Conservation (phyloP, 495 filamentous ascomycete genomes). For the Annulohypoxylon maeteangense region DNA sequence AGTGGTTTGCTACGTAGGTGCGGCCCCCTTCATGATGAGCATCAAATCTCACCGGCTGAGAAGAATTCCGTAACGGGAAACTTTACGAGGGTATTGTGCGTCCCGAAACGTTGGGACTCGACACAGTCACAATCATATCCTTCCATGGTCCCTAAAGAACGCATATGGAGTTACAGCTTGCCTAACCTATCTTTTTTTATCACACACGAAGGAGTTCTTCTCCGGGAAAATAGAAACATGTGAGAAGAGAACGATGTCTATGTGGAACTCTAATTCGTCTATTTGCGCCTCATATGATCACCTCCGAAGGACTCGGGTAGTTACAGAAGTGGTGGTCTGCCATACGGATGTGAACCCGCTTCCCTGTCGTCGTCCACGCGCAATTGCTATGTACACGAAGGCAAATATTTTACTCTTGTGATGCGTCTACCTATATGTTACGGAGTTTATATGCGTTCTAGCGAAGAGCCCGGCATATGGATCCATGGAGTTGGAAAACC, state of each 20-base stretch:
- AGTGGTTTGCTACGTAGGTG: conserved; percentile 9
- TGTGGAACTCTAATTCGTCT: neutral
- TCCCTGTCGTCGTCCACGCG: conserved; percentile 13
- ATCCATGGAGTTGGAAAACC: conserved; percentile 21
- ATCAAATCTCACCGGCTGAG: conserved; percentile 1
- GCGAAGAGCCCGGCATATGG: neutral
- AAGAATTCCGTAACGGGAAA: neutral
- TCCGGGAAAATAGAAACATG: neutral
- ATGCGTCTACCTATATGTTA: neutral
- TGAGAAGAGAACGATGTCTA: neutral
- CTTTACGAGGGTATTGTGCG: conserved; percentile 9
- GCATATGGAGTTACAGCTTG: neutral
- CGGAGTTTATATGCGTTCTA: neutral
- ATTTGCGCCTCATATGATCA: neutral
- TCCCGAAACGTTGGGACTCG: neutral
- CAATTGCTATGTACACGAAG: neutral
- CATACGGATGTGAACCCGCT: conserved; percentile 2
- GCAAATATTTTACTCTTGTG: neutral
- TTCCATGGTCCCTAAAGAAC: neutral
- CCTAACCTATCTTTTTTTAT: neutral
- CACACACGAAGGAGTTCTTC: neutral
- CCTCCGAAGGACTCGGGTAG: neutral
- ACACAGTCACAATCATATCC: conserved; percentile 1
- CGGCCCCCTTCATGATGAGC: conserved; percentile 5
- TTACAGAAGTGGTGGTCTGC: neutral